A percentile compares a stretch with the other conserved stretches of the same genome.
phyloP scores from a whole-genome alignment of 352 stramenopile species.

The Globisporangium solare region DNA sequence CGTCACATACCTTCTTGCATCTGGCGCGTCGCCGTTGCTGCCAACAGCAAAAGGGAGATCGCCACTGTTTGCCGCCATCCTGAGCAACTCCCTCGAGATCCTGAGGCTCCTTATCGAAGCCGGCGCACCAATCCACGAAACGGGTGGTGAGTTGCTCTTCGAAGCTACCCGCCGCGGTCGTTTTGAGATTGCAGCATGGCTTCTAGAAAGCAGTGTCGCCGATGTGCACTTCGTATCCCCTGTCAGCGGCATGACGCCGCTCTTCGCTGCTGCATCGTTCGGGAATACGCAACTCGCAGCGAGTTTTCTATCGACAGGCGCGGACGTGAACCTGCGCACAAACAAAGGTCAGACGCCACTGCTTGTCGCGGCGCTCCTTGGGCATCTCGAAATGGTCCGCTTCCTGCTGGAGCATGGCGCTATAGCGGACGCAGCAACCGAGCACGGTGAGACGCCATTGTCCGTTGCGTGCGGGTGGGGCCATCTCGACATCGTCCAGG shows the following conservation, averaged over 20 bases:
- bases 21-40: background rate
- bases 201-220: background rate
- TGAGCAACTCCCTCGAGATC: conserved; percentile 8
- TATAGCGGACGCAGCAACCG: background rate
- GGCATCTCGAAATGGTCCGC: conserved; percentile 4
- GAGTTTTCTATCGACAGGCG: conserved; percentile 5
- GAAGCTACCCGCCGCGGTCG: conserved; percentile 9
- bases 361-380: conserved; percentile 6
- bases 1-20: background rate
- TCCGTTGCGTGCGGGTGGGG: conserved; percentile 6
- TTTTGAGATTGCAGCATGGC: conserved; percentile 8
- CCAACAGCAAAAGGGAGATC: conserved; percentile 2
- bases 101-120: conserved; percentile 3
- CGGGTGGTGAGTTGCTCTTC: conserved; percentile 9
- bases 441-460: conserved; percentile 3
- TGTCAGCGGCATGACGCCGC: conserved; percentile 7
- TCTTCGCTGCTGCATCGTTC: conserved; percentile 10
- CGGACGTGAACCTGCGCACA: background rate
- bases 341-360: conserved; percentile 8
- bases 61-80: conserved; percentile 6
- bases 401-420: conserved; percentile 7
- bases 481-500: conserved; percentile 5
- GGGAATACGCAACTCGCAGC: conserved; percentile 7
- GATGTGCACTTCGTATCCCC: conserved; percentile 6
- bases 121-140: background rate